Evolutionary conservation across 192 early-diverging fungal species (phyloP), one percentile per base, ranked within the genome.

Genomic region (Anaeromyces robustus): DNA sequence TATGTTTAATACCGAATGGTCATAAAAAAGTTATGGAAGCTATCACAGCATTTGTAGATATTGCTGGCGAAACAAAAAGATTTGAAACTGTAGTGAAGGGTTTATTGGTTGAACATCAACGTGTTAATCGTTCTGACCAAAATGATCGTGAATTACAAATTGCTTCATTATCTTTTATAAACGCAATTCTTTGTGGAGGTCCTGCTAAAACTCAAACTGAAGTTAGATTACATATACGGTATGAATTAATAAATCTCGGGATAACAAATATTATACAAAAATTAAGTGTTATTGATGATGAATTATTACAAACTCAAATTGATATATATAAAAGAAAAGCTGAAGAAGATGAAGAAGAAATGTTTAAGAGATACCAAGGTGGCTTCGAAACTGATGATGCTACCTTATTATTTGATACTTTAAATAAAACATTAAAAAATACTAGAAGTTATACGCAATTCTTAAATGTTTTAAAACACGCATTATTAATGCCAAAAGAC

Each of bases 1-100:
- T 89, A 19, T 89, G 88, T 82, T 86, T 89, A 77, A 87, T 89
- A 59, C 88, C 88, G 19, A 87, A 87, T 32, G 88, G 88, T 12
- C 88, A 89, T 77, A 39, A 77, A 16, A 82, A 82, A 39, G 87
- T 89, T 2, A 78, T 89, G 30, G 85, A 88, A 78, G 84, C 82
- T 29, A 87, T 89, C 85, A 86, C 85, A 28, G 78, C 83, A 34
- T 80, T 89, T 18, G 79, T 80, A 32, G 85, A 85, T 13, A 52
- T 59, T 7, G 86, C 83, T 12, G 52, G 81, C 17, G 80, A 80
- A 30, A 52, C 87, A 5, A 86, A 85, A 30, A 85, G 88, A 16
- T 89, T 89, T 77, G 87, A 89, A 79, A 79, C 84, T 11, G 86
- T 89, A 14, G 84, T 89, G 17, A 31, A 30, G 30, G 77, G 30